These are phyloP conservation scores for Populus pruinosa DNA, from an alignment of 345 rosid species.

Conservation along the genomic window DNA sequence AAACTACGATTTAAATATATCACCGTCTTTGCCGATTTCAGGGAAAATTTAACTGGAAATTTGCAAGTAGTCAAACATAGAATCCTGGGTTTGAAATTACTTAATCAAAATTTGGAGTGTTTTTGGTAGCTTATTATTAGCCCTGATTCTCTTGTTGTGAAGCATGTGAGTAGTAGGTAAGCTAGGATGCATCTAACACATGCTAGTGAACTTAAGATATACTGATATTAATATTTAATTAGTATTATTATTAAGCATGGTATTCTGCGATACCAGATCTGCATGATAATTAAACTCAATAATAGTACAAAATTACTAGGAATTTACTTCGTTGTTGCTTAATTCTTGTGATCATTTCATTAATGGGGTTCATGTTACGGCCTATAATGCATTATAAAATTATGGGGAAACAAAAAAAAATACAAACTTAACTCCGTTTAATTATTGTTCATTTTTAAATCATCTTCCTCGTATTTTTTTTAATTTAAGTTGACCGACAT, in stretches of 20 bases:
- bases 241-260: not conserved
- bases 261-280: conserved; percentile 23
- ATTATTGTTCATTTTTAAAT: conserved; percentile 7
- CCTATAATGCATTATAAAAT: conserved; percentile 5
- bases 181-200: conserved; percentile 36
- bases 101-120: not conserved
- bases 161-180: conserved; percentile 37
- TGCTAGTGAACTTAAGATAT: conserved; percentile 21
- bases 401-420: not conserved
- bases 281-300: conserved; percentile 31
- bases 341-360: conserved; percentile 1
- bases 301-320: conserved; percentile 7
- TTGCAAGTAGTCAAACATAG: not conserved
- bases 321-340: conserved; percentile 19
- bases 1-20: not conserved
- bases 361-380: conserved; percentile 44
- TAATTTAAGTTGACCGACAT: not conserved
- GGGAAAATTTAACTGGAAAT: not conserved
- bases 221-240: not conserved
- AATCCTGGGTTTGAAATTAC: not conserved
- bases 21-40: not conserved
- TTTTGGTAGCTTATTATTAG: not conserved
- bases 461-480: not conserved
- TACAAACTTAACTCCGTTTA: not conserved
- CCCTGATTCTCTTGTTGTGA: not conserved